Percentiles rank a stretch among this genome's conserved stretches.
phyloP scores from a whole-genome alignment of 1,284 basidiomycete genomes.

The Athelia psychrophila region DNA sequence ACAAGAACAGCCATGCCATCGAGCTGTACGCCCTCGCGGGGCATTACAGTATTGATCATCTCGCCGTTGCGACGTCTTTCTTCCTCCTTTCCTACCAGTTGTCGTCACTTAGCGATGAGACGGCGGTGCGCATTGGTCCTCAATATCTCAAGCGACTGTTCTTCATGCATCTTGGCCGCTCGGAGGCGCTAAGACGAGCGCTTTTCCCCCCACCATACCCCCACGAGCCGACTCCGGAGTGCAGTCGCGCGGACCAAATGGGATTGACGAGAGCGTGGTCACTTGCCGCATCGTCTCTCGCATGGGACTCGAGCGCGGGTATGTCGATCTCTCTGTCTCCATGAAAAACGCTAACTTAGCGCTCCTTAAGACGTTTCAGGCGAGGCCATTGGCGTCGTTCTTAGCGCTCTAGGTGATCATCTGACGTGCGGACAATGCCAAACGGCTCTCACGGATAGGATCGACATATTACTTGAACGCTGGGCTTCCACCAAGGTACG shows the following conservation, averaged over 20 bases:
- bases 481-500: not conserved
- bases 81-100: slow-evolving; percentile 18
- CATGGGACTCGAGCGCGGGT: slow-evolving; percentile 11
- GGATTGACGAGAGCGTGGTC: slow-evolving; percentile 12
- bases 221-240: slow-evolving; percentile 11
- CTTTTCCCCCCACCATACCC: slow-evolving; percentile 15
- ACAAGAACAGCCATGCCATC: slow-evolving; percentile 14
- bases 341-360: not conserved
- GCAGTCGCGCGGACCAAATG: slow-evolving; percentile 7
- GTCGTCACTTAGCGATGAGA: slow-evolving; percentile 17
- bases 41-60: slow-evolving; percentile 13
- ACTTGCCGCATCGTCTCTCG: slow-evolving; percentile 11
- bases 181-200: slow-evolving; percentile 17
- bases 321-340: not conserved
- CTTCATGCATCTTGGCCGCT: slow-evolving; percentile 21
- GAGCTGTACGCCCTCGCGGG: slow-evolving; percentile 20
- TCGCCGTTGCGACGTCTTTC: slow-evolving; percentile 17
- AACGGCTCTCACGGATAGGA: not conserved
- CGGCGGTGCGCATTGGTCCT: slow-evolving; percentile 17
- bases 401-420: not conserved
- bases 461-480: not conserved
- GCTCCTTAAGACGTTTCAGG: not conserved
- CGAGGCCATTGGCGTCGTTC: not conserved
- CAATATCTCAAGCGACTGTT: slow-evolving; percentile 22
- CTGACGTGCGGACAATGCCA: not conserved